A percentile compares a stretch with the other conserved stretches of the same genome.
phyloP scores from a whole-genome alignment of 2,329 filamentous ascomycete genomes.

The Fusarium abutilonis region DNA sequence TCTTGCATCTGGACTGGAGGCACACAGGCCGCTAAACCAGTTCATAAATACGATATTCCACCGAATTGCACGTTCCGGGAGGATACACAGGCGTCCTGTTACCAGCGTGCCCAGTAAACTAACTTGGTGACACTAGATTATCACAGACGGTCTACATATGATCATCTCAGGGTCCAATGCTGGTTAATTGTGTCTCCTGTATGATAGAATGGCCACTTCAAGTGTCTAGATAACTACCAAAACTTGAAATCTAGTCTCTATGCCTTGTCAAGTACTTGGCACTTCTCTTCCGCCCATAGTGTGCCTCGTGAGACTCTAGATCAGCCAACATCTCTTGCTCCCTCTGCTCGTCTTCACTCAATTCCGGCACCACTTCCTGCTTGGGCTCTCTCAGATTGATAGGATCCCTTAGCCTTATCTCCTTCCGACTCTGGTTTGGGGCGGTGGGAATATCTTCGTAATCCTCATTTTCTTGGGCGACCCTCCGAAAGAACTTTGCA shows the following conservation, averaged over 20 bases:
- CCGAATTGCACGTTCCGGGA: too few species aligned
- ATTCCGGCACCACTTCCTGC: fast-evolving
- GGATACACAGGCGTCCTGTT: too few species aligned
- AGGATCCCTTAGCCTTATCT: not conserved
- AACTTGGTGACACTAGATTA: too few species aligned
- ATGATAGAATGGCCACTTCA: too few species aligned
- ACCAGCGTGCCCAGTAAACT: too few species aligned
- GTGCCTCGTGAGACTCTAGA: not conserved
- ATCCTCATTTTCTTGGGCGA: fast-evolving
- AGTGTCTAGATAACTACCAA: too few species aligned
- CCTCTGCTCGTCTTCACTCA: not conserved
- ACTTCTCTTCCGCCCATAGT: slow-evolving; percentile 14
- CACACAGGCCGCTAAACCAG: too few species aligned
- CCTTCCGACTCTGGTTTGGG: fast-evolving
- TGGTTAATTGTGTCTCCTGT: too few species aligned
- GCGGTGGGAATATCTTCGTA: fast-evolving
- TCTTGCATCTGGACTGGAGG: too few species aligned
- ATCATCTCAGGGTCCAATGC: too few species aligned
- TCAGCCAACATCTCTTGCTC: not conserved
- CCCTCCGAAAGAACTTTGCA: not conserved
- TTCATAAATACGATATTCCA: too few species aligned
- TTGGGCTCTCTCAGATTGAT: slow-evolving; percentile 8
- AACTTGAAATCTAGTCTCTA: not conserved
- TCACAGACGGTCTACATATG: too few species aligned
- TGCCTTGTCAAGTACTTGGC: not conserved